Evolutionary conservation across 257 asterid species (phyloP), one percentile per base, ranked within the genome.

Genomic region (Prunella vulgaris): DNA sequence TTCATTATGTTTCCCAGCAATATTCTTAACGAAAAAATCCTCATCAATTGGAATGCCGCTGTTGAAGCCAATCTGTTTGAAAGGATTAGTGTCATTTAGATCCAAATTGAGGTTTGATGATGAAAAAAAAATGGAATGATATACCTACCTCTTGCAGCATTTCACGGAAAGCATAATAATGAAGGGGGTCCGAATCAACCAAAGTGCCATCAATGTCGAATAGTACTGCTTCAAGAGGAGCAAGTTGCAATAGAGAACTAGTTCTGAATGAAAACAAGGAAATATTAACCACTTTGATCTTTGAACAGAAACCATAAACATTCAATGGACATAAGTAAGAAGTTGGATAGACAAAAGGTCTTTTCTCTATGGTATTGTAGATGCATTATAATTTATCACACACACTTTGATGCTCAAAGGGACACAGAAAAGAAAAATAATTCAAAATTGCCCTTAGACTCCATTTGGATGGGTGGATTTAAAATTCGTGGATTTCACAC

Each of bases 191-290:
- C 5, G 99, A 70, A 76, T 93, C 99, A 27, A 95, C 86, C 69
- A 93, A 77, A 46, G 99, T 93, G 68, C 99, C 99, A 76, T 93
- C 99, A 24, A 93, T 75, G 25, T 93, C 99, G 76, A 93, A 93
- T 20, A 93, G 76, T n/a, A 90, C 94, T 21, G 99, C 99, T 81
- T 93, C 86, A 66, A 93, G 86, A 53, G 99, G 96, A 73, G 94
- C 97, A 75, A 82, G 84, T 62, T 80, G 78, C 70, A 81, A 71
- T 57, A 93, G 86, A 57, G 96, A 67, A 73, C 81, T 38, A 24
- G 71, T 46, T 49, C 96, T 90, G 97, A 70, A 60, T 5, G 49
- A 68, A 75, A 65, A 88, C 57, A 78, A 70, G 15, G 30, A 21
- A 77, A 53, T 10, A 22, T 30, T 78, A 20, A 69, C 74, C 66